A percentile compares a stretch with the other conserved stretches of the same genome.
phyloP scores from a whole-genome alignment of 2,329 filamentous ascomycete species.

The Colletotrichum sp. region DNA sequence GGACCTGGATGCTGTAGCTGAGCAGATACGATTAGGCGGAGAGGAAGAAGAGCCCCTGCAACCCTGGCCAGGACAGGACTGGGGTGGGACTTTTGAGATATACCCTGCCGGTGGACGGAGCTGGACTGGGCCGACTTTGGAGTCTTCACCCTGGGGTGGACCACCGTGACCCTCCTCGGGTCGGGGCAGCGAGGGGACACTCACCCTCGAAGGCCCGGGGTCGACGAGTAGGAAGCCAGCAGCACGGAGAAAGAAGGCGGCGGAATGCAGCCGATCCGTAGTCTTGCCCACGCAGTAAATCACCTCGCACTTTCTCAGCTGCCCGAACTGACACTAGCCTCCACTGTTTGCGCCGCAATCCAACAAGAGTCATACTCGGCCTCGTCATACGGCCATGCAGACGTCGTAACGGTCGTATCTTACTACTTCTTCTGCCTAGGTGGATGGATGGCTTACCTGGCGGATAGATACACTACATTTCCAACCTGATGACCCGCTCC shows the following conservation, averaged over 20 bases:
- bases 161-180: neutral
- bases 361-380: neutral
- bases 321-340: constrained; percentile 6
- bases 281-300: neutral
- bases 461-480: neutral
- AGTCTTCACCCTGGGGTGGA: neutral
- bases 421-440: neutral
- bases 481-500: neutral
- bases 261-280: neutral
- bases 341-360: neutral
- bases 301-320: constrained; percentile 4
- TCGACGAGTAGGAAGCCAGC: neutral
- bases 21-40: neutral
- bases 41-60: neutral
- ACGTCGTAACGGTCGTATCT: neutral
- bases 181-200: neutral
- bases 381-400: neutral
- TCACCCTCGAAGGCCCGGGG: neutral
- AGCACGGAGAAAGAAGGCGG: neutral
- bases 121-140: neutral
- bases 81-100: constrained; percentile 15
- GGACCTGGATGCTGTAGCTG: neutral
- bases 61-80: neutral
- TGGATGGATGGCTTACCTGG: neutral
- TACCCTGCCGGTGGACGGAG: neutral